phyloP scores from a whole-genome alignment of 768 basidiomycete species.

The Exidia glandulosa region DNA sequence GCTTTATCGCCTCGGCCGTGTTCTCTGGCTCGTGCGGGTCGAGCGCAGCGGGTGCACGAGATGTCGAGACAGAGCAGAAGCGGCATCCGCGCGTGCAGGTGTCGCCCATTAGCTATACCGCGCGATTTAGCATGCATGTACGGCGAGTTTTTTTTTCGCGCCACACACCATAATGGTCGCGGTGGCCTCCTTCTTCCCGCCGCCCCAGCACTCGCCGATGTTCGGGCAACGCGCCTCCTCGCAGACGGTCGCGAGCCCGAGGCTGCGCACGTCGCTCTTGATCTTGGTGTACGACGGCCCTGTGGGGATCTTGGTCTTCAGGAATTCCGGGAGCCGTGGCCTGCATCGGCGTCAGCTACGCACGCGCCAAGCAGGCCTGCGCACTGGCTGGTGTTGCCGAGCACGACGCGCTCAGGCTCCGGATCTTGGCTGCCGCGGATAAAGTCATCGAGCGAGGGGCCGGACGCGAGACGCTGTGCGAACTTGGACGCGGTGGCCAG shows the following conservation, averaged over 20 bases:
- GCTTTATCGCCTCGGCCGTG: constrained; percentile 93
- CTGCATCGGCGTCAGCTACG: constrained; percentile 26
- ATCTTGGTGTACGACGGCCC: constrained; percentile 83
- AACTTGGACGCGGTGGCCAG: constrained; percentile 24
- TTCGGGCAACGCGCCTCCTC: constrained; percentile 99
- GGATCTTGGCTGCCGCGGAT: constrained; percentile 39
- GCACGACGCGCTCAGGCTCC: constrained; percentile 43
- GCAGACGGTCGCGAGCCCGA: constrained; percentile 90
- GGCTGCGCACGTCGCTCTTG: constrained; percentile 87
- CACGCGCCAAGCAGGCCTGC: constrained; percentile 11
- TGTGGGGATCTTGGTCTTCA: constrained; percentile 88
- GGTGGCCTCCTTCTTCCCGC: constrained; percentile 59
- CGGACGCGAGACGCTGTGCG: constrained; percentile 41
- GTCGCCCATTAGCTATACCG: constrained; percentile 86
- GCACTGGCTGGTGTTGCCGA: constrained; percentile 63
- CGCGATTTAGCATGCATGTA: neutral
- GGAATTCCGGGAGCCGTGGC: constrained; percentile 73
- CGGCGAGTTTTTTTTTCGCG: no score
- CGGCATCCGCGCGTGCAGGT: constrained; percentile 96
- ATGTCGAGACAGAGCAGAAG: constrained; percentile 97
- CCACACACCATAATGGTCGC: constrained; percentile 91
- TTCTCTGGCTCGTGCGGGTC: constrained; percentile 97
- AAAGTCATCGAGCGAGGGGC: constrained; percentile 76
- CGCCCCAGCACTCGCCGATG: constrained; percentile 99
- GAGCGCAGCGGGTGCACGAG: constrained; percentile 73